Percentiles rank a stretch among this genome's conserved stretches.
These are phyloP conservation scores for Porodaedalea pini DNA, from an alignment of 1,284 basidiomycete genomes.

Conservation along the genomic window DNA sequence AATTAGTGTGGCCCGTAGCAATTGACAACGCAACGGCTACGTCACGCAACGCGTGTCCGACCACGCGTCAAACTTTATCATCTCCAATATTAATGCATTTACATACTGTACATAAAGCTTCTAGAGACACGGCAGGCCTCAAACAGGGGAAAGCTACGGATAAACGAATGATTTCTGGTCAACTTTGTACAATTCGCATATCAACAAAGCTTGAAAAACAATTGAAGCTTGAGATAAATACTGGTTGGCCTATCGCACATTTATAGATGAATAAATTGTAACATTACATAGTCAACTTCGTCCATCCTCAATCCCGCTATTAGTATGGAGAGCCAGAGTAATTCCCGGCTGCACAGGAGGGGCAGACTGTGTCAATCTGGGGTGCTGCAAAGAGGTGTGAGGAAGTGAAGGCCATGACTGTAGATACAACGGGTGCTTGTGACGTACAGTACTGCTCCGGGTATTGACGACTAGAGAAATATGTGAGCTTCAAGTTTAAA, in stretches of 20 bases:
- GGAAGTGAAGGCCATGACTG: not conserved
- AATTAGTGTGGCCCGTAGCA: not conserved
- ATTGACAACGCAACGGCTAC: conserved; percentile 7
- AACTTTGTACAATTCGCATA: not conserved
- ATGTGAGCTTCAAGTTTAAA: not conserved
- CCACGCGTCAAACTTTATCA: not conserved
- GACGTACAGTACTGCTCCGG: conserved; percentile 58
- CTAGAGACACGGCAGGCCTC: too few species aligned
- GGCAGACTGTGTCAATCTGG: conserved; percentile 43
- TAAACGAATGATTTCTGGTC: too few species aligned
- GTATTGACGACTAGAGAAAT: conserved; percentile 37
- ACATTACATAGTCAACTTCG: not conserved
- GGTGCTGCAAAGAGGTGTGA: conserved; percentile 33
- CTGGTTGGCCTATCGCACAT: not conserved
- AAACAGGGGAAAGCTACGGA: too few species aligned
- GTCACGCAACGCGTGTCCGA: conserved; percentile 6
- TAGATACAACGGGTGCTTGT: conserved; percentile 8
- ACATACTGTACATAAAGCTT: too few species aligned
- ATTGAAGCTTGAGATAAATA: not conserved
- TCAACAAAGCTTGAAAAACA: not conserved
- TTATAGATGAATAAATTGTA: not conserved
- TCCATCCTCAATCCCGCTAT: too few species aligned
- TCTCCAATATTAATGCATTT: too few species aligned
- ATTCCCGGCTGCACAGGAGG: conserved; percentile 29
- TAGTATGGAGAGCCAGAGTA: too few species aligned